Percentiles rank a stretch among this genome's conserved stretches.
These are phyloP conservation scores for Alternaria dauci DNA, from an alignment of 2,329 filamentous ascomycete species.

Conservation along the genomic window DNA sequence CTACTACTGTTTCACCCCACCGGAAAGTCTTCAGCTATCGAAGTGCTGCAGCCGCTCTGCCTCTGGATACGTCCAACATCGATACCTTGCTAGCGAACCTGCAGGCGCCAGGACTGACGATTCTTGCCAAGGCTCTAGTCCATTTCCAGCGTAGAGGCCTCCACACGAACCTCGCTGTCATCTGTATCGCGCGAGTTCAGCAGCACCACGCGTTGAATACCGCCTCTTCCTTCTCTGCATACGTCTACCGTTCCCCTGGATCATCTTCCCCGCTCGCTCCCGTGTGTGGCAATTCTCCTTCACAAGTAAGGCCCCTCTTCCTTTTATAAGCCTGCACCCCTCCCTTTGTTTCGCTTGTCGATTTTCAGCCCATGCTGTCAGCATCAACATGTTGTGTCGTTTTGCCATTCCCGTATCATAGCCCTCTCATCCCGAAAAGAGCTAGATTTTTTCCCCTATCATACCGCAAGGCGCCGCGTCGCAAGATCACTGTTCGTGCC, in stretches of 20 bases:
- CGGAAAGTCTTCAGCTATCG: conserved; percentile 13
- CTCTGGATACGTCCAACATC: conserved; percentile 20
- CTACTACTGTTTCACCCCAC: conserved; percentile 10
- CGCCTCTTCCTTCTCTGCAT: conserved; percentile 36
- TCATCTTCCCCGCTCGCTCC: conserved; percentile 38
- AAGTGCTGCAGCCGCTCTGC: conserved; percentile 1
- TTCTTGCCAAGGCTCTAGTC: conserved; percentile 34
- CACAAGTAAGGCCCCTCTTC: conserved; percentile 41
- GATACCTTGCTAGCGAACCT: conserved; percentile 13
- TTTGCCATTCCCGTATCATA: background rate
- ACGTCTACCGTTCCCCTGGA: conserved; percentile 34
- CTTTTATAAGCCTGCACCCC: conserved; percentile 5
- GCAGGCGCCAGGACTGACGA: conserved; percentile 22
- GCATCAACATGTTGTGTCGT: conserved; percentile 8
- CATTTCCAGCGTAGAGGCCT: conserved; percentile 28
- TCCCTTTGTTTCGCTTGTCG: conserved; percentile 16
- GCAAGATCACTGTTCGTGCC: conserved; percentile 44
- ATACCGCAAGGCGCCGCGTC: conserved; percentile 32
- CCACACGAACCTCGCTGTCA: conserved; percentile 38
- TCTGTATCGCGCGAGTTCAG: conserved; percentile 38
- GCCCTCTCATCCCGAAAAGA: conserved; percentile 4
- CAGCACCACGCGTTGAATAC: conserved; percentile 28
- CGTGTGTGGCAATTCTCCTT: conserved; percentile 30
- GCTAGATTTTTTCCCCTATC: conserved; percentile 25
- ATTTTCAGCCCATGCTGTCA: conserved; percentile 19